Conservation (phyloP, 2,329 filamentous ascomycete species). For the Aspergillus versicolor region DNA sequence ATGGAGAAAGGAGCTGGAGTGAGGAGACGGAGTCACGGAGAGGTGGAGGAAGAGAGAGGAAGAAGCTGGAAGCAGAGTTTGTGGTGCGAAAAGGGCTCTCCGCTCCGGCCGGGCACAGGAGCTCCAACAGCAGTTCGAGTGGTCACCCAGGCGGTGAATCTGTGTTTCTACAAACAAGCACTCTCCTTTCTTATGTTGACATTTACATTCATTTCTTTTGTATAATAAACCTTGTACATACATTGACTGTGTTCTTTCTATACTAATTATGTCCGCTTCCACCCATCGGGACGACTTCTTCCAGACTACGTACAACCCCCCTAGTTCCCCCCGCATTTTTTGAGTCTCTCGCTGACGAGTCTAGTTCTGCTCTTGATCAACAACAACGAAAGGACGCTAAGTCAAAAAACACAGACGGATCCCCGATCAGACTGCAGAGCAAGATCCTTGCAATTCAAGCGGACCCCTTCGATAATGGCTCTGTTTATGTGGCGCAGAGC, state of each 20-base stretch:
- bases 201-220: neutral
- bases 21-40: conserved; percentile 5
- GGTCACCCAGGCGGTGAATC: neutral
- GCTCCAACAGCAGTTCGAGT: conserved; percentile 31
- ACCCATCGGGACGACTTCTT: conserved; percentile 82
- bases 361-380: conserved; percentile 50
- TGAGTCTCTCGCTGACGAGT: conserved; percentile 13
- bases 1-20: conserved; percentile 19
- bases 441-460: conserved; percentile 76
- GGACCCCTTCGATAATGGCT: conserved; percentile 63
- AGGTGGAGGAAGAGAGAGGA: conserved; percentile 22
- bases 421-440: conserved; percentile 75
- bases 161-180: neutral
- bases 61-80: conserved; percentile 32
- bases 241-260: neutral
- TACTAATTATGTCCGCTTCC: conserved; percentile 61
- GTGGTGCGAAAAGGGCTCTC: conserved; percentile 29
- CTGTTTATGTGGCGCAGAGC: conserved; percentile 81
- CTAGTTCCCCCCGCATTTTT: conserved; percentile 3
- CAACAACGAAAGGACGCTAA: conserved; percentile 66
- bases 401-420: conserved; percentile 78
- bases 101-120: conserved; percentile 33
- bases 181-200: neutral
- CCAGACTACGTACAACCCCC: conserved; percentile 65
- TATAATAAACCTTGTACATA: neutral